Base-by-base conservation (phyloP, 2,329 filamentous ascomycete genomes). In the Keithomyces neogunnii region DNA sequence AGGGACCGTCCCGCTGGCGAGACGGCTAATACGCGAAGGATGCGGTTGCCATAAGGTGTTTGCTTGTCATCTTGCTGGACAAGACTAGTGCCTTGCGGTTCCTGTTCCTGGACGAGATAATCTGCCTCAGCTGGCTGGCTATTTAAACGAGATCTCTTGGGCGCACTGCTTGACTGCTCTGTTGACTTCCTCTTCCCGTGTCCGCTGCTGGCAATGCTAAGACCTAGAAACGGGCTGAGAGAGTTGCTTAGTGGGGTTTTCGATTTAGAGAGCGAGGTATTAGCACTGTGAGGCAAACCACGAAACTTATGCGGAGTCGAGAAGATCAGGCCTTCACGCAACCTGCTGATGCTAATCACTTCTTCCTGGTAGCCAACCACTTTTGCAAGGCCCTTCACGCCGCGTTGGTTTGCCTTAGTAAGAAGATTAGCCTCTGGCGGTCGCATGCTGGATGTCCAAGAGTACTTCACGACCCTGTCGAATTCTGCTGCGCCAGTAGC, bases 1-100 rank as follows among this genome's bases (percentile, higher is more conserved):
- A 54, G 52, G 28, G 39, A 40, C 36, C 50, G 39, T 42, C 50
- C 52, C n/a, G 44, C 50, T 29, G 52, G 52, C 9, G 52, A 49
- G 52, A 54, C 28, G 29, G 45, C 49, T 31, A 51, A 35, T 19
- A 50, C 50, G 49, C 48, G 46, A 46, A 51, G 49, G 39, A 53
- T 53, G 35, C 40, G 36, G 28, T 48, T 48, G 19, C 13, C 36
- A 40, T 48, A 48, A 3, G 35, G 47, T 40, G 30, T 13, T n/a
- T n/a, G n/a, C n/a, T n/a, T n/a, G 19, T 48, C 11, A n/a, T 42
- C 46, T 39, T 48, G 46, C 33, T 42, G 36, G 28, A 48, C 26
- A 38, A 48, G 47, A n/a, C 47, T 48, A 8, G 36, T 40, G 31
- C 47, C 28, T 39, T 48, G 28, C 35, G 47, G 47, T 48, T 48